Evolutionary conservation across 768 basidiomycete species (phyloP), one percentile per base, ranked within the genome.

Genomic region (Lactarius evosmus): DNA sequence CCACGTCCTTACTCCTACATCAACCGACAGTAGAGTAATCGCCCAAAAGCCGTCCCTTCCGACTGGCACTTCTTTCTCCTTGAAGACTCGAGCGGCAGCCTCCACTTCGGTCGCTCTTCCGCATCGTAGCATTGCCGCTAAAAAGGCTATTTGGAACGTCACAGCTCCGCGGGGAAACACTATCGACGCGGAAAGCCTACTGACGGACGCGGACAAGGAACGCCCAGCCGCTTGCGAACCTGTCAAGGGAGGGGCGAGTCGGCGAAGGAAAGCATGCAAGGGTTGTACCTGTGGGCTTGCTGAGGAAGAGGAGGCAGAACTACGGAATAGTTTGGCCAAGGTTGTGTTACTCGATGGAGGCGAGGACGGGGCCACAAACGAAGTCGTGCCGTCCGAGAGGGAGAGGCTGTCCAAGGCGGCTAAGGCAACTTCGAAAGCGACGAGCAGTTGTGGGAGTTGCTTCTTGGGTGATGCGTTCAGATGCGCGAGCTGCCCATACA

Each of bases 381-480:
- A 83, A 65, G 80, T 88, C 3, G 72, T 76, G 46, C 79, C 83
- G 69, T 74, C 71, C 44, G 91, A 89, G 79, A 86, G 79, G 75
- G 87, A 83, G 73, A 82, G 84, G 68, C 74, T 91, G 71, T 70
- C 84, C 2, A 75, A 77, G 46, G 90, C 90, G 9, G 89, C 88
- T 0, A 83, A 81, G 70, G 82, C 83, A 25, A 84, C 92, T 16
- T 86, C 87, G 14, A 92, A 93, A 78, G 93, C 91, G 40, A 98
- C 95, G 60, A 96, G 95, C 73, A 94, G 93, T 72, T 98, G 97
- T 78, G 96, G 95, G 17, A 98, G 82, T 78, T 99, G 97, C 80
- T 98, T 93, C 80, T 78, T 98, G 40, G 97, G 97, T 11, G 97
- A 99, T 76, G 97, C 97, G 3, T 99, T 99, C 78, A 81, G 97